Evolutionary conservation across 2,329 filamentous ascomycete species (phyloP).

Genomic region (Fusarium phyllophilum): DNA sequence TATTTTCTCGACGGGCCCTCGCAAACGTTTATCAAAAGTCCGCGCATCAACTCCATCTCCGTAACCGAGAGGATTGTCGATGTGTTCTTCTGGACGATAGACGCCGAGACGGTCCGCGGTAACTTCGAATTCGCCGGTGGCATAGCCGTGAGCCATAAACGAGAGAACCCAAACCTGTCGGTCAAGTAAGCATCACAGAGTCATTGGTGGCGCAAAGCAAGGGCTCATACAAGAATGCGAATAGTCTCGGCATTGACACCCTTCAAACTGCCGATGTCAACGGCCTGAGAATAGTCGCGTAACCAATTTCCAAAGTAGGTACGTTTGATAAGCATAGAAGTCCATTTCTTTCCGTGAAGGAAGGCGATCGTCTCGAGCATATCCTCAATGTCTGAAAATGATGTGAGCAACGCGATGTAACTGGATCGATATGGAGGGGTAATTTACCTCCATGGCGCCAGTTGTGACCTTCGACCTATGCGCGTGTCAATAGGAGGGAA

Average conservation of each 20-base stretch:
- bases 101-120: conserved; percentile 82
- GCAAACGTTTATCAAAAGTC: conserved; percentile 81
- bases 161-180: conserved; percentile 78
- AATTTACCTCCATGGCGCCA: conserved; percentile 72
- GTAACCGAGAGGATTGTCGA: conserved; percentile 85
- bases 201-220: not conserved
- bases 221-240: conserved; percentile 68
- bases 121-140: conserved; percentile 87
- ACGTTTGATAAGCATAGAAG: conserved; percentile 78
- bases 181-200: not conserved
- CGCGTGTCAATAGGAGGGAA: conserved; percentile 19
- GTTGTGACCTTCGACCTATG: conserved; percentile 72
- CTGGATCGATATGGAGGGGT: conserved; percentile 9
- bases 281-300: conserved; percentile 84
- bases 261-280: conserved; percentile 84
- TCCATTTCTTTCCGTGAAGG: conserved; percentile 86
- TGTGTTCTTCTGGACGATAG: conserved; percentile 80
- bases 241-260: conserved; percentile 82
- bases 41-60: conserved; percentile 88
- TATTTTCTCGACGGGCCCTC: conserved; percentile 76
- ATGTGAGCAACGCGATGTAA: conserved; percentile 24
- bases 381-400: conserved; percentile 75
- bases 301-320: conserved; percentile 91
- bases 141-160: conserved; percentile 84
- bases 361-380: conserved; percentile 82